These are phyloP conservation scores for Eimeria acervulina DNA, from an alignment of 169 alveolate species.

Conservation along the genomic window DNA sequence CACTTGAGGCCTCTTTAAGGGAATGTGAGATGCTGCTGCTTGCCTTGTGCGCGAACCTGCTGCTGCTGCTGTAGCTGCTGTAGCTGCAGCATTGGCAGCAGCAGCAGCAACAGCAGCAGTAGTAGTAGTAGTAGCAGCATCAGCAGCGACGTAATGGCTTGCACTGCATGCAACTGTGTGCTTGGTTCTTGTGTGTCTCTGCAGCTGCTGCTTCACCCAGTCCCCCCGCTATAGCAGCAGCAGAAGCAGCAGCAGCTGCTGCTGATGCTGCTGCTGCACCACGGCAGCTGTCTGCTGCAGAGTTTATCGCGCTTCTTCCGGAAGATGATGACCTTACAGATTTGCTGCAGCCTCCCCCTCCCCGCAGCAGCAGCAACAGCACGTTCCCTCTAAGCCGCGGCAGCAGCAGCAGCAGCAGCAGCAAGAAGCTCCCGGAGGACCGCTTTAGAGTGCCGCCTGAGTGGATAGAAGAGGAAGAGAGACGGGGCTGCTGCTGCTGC, in stretches of 20 bases:
- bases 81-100: not conserved
- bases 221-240: not conserved
- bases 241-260: not conserved
- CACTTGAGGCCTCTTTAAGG: conserved; percentile 3
- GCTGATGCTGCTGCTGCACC: conserved; percentile 40
- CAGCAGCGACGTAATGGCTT: no score
- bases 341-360: conserved; percentile 16
- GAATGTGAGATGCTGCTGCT: conserved; percentile 25
- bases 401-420: conserved; percentile 26
- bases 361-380: conserved; percentile 43
- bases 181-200: not conserved
- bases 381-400: conserved; percentile 28
- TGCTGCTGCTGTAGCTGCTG: not conserved
- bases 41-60: no score
- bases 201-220: not conserved
- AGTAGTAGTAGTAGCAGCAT: no score
- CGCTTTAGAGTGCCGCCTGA: conserved; percentile 14
- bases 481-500: conserved; percentile 50
- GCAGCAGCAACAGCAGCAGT: not conserved
- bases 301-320: conserved; percentile 11
- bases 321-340: conserved; percentile 14
- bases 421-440: conserved; percentile 45
- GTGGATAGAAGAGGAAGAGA: conserved; percentile 31
- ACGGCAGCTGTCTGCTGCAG: conserved; percentile 35
- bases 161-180: not conserved